Evolutionary conservation across 768 basidiomycete species (phyloP), one percentile per base, ranked within the genome.

Genomic region (Phanerodontia chrysosporium): DNA sequence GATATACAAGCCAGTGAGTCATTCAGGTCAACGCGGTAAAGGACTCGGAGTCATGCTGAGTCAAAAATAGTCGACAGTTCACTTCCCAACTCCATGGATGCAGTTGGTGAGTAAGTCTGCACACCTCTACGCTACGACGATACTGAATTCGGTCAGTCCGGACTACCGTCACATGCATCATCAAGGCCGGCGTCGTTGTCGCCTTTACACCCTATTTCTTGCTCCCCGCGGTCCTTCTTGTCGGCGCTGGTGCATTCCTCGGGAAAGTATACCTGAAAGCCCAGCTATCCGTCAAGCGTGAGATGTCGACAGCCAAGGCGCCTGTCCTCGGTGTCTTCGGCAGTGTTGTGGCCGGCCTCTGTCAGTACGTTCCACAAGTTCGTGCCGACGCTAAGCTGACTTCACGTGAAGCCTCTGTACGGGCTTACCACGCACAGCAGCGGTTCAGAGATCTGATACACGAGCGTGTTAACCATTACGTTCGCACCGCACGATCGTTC

Each of bases 371-470:
- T 13, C 32, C 32, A 7, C 32, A 35, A 13, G 32, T 35, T 6
- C 13, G 32, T 6, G 32, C 32, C 7, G 16, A 27, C 45, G 2
- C 36, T 29, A 35, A 45, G 29, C 28, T 21, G n/a, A 6, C 22
- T 44, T 28, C 8, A 13, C 1, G 16, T 25, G 42, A 51, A 72
- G 75, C 73, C 1, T 71, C 85, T 5, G 83, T 90, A 57, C 78
- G 87, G 24, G 88, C 88, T 0, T 90, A 85, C 66, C 81, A 82
- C 3, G 83, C 82, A 6, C 78, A 87, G 70, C 68, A 73, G 25
- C 57, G 69, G 2, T 85, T 78, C 73, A 78, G 67, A 61, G 55
- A 58, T 36, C 75, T 81, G 60, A 78, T 80, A 5, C 67, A 80
- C 45, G 70, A 73, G 42, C 76, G 82, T 8, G 82, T 87, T 45